These are phyloP conservation scores for Saussurea involucrata DNA, from an alignment of 129 eudicot genomes.

Conservation along the genomic window DNA sequence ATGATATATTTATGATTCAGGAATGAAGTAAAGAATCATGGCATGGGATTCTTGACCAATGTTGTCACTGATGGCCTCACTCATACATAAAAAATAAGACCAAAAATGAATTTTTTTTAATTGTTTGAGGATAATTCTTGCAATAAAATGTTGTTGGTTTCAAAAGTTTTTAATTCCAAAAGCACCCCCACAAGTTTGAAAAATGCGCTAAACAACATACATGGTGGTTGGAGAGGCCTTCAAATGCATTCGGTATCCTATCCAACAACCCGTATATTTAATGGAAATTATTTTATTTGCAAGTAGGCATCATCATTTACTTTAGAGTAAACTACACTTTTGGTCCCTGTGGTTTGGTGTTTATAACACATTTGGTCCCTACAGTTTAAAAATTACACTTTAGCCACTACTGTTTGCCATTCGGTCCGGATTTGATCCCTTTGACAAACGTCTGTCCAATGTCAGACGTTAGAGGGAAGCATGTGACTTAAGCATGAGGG, in stretches of 20 bases:
- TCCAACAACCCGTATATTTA: slow-evolving; percentile 15
- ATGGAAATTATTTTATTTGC: not conserved
- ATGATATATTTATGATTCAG: not conserved
- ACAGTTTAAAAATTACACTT: no score
- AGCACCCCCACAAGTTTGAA: slow-evolving; percentile 44
- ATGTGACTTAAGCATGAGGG: no score
- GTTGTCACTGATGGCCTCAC: slow-evolving; percentile 24
- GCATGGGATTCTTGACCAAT: slow-evolving; percentile 31
- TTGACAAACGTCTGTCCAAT: no score
- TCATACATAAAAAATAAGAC: not conserved
- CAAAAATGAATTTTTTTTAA: slow-evolving; percentile 1
- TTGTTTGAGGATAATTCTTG: slow-evolving; percentile 21
- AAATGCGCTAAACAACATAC: slow-evolving; percentile 31
- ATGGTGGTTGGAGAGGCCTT: slow-evolving; percentile 27
- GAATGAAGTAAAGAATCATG: not conserved
- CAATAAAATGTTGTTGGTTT: slow-evolving; percentile 11
- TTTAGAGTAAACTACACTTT: not conserved
- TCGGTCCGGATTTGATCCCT: no score
- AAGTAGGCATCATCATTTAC: not conserved
- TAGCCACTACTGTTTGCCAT: no score
- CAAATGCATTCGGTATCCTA: slow-evolving; percentile 35
- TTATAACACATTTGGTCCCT: no score
- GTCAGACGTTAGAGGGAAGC: no score
- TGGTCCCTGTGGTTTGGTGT: no score
- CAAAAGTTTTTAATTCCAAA: slow-evolving; percentile 14